phyloP scores from a whole-genome alignment of 148 eudicot genomes.

The Rhododendron molle region DNA sequence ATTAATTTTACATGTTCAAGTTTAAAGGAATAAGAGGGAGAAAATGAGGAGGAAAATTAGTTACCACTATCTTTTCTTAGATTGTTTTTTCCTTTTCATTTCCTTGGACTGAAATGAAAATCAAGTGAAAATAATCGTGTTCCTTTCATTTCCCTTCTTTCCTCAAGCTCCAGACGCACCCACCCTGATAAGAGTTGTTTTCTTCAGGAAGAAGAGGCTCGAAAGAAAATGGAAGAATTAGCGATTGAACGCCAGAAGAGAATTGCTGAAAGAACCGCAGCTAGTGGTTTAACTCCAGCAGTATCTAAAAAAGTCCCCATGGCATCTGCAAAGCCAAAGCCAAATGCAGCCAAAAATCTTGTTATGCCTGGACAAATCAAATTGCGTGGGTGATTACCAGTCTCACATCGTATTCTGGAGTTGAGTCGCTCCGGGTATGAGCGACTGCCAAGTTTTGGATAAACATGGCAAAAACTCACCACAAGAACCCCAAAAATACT shows the following conservation, averaged over 20 bases:
- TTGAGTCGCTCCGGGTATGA: neutral
- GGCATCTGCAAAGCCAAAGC: constrained; percentile 13
- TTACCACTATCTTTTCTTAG: neutral
- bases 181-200: neutral
- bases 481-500: neutral
- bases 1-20: neutral
- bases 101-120: neutral
- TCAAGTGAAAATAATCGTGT: neutral
- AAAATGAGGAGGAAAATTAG: neutral
- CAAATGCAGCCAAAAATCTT: neutral
- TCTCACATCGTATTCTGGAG: neutral
- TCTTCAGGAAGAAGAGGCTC: constrained; percentile 44
- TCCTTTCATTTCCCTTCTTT: neutral
- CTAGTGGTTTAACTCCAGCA: constrained; percentile 19
- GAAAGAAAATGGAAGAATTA: constrained; percentile 37
- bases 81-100: neutral
- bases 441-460: neutral
- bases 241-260: constrained; percentile 37
- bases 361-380: neutral
- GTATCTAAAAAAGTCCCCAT: constrained; percentile 21
- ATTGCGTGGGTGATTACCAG: neutral
- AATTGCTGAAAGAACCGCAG: constrained; percentile 46
- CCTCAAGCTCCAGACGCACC: neutral
- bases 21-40: neutral
- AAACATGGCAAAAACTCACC: neutral